These are phyloP conservation scores for Sabuloglossum arenarium DNA, from an alignment of 495 filamentous ascomycete species.

Conservation along the genomic window DNA sequence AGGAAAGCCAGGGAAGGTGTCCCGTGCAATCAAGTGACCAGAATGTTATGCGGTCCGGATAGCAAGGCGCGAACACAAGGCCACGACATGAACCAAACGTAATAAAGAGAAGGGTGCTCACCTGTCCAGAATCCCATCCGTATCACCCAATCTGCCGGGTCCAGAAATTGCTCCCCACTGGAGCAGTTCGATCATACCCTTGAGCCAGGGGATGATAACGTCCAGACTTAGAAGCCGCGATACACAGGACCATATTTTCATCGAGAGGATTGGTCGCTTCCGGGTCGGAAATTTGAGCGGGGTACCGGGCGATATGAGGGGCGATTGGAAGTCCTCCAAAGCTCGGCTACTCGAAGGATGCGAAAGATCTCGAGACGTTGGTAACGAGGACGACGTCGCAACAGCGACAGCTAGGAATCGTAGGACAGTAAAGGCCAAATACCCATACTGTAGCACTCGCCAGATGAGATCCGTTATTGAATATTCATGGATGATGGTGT, in stretches of 20 bases:
- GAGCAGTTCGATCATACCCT: constrained; percentile 43
- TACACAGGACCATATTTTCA: constrained; percentile 49
- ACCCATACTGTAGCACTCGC: constrained; percentile 45
- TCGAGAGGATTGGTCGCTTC: constrained; percentile 51
- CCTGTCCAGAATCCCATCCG: constrained; percentile 71
- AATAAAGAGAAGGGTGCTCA: constrained; percentile 31
- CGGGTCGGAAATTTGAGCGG: constrained; percentile 10
- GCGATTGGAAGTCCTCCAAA: not conserved
- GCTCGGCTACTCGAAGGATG: not conserved
- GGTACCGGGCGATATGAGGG: constrained; percentile 1
- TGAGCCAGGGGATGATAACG: constrained; percentile 70
- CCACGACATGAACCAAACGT: not conserved
- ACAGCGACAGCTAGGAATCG: constrained; percentile 37
- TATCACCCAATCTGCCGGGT: constrained; percentile 49
- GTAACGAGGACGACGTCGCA: constrained; percentile 28
- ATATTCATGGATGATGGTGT: not conserved
- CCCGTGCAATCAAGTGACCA: constrained; percentile 41
- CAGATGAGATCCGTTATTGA: constrained; percentile 35
- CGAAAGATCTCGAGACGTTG: constrained; percentile 18
- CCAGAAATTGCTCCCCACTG: constrained; percentile 51
- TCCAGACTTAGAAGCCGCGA: constrained; percentile 48
- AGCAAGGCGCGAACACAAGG: constrained; percentile 4
- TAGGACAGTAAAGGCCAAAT: constrained; percentile 40
- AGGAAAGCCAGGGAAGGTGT: not conserved
- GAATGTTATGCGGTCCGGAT: constrained; percentile 35